A percentile compares a stretch with the other conserved stretches of the same genome.
These are phyloP conservation scores for Cichorium intybus DNA, from an alignment of 140 eudicot species.

Conservation along the genomic window DNA sequence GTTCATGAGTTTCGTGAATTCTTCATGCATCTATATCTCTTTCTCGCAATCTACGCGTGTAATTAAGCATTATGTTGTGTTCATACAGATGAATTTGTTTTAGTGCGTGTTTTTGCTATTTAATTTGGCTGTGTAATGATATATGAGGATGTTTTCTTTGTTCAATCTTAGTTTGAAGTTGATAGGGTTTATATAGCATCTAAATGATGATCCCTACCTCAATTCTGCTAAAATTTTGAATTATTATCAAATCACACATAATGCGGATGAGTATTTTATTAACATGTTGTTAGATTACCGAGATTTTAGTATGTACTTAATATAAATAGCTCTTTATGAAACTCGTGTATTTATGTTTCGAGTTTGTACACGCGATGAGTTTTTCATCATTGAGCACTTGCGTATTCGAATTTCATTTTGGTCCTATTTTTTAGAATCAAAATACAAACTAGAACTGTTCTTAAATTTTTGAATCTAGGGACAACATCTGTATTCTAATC, in stretches of 20 bases:
- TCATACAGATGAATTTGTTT: conserved; percentile 1
- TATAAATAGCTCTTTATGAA: no score
- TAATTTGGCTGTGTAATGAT: neutral
- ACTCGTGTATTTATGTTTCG: neutral
- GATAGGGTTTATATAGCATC: conserved; percentile 3
- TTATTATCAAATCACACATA: neutral
- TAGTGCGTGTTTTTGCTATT: neutral
- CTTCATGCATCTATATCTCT: neutral
- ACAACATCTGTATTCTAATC: neutral
- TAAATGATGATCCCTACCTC: neutral
- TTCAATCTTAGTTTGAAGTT: neutral
- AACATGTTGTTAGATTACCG: no score
- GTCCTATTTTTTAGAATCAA: neutral
- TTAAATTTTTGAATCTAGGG: neutral
- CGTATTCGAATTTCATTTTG: neutral
- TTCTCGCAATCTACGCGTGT: neutral
- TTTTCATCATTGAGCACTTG: neutral
- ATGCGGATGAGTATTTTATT: no score
- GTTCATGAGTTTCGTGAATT: neutral
- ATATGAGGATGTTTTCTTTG: neutral
- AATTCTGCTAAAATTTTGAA: neutral
- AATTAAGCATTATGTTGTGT: neutral
- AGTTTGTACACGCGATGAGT: neutral
- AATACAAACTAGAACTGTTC: neutral
- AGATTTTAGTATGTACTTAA: no score